Conservation (phyloP, 352 stramenopile species). For the Lagenidium giganteum region DNA sequence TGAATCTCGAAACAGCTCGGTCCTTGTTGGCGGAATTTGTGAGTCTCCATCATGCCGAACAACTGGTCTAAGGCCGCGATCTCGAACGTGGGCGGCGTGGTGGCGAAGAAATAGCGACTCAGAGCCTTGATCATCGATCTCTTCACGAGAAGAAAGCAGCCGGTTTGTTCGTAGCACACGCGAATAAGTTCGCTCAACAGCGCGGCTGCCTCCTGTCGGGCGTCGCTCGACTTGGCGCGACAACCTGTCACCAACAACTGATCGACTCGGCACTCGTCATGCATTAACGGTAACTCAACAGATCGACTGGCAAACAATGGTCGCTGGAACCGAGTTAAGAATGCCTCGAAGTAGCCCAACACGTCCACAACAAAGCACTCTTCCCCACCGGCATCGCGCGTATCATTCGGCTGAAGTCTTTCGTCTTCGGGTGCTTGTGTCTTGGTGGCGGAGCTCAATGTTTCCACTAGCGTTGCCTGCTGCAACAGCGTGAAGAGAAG, state of each 20-base stretch:
- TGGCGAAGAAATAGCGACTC: slow-evolving; percentile 37
- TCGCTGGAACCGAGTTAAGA: slow-evolving; percentile 43
- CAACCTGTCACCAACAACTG: slow-evolving; percentile 45
- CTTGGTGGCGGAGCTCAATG: too few species aligned
- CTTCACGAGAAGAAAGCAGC: slow-evolving; percentile 53
- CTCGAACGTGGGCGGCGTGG: slow-evolving; percentile 15
- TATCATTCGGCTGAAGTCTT: slow-evolving; percentile 12
- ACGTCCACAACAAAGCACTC: slow-evolving; percentile 39
- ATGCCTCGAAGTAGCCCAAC: slow-evolving; percentile 40
- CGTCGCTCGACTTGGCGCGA: slow-evolving; percentile 19
- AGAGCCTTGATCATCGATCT: slow-evolving; percentile 40
- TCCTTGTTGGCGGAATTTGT: slow-evolving; percentile 3
- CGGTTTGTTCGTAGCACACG: slow-evolving; percentile 57
- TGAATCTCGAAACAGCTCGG: slow-evolving; percentile 32
- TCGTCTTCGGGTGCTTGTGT: slow-evolving; percentile 19
- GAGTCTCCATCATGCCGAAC: slow-evolving; percentile 5
- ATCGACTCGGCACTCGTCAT: slow-evolving; percentile 45
- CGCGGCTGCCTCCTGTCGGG: slow-evolving; percentile 28
- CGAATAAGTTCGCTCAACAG: slow-evolving; percentile 43
- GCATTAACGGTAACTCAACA: slow-evolving; percentile 32
- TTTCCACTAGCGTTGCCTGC: slow-evolving; percentile 36
- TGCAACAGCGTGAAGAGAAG: slow-evolving; percentile 56
- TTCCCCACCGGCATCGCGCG: slow-evolving; percentile 12
- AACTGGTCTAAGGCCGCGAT: slow-evolving; percentile 26
- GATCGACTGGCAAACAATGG: slow-evolving; percentile 53